Evolutionary conservation across 768 basidiomycete species (phyloP), one percentile per base, ranked within the genome.

Genomic region (Ramaria sp.): DNA sequence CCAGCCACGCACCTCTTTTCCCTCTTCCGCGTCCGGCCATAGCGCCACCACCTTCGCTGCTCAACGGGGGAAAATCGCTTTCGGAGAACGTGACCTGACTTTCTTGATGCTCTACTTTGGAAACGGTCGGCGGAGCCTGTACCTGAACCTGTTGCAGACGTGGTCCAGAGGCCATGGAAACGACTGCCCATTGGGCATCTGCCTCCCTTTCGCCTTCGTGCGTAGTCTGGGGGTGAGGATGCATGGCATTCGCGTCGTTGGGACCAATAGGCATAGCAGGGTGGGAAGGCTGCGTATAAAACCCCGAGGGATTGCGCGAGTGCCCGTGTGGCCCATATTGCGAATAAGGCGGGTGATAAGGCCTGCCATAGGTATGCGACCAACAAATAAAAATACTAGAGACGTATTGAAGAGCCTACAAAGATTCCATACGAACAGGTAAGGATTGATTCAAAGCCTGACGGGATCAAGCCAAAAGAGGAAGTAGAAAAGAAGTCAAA

Each of bases 311-410:
- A n/a, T 10, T 18, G 7, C 24, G 16, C 16, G 36, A 52, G 13
- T 25, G n/a, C 15, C n/a, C 24, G 16, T 52, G 42, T 43, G 10
- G 22, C 5, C 51, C 22, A 27, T 25, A 8, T 25, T 27, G 45
- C 45, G 24, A 47, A 24, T 47, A 16, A 2, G 45, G 28, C 32
- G 36, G 37, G 27, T 39, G 49, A 45, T 41, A 24, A 25, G 52
- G 16, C 27, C 48, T 57, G 56, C 52, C 50, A 51, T 43, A 50
- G 48, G 54, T 50, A 64, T 89, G 87, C 16, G 86, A 84, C 87
- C 88, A 89, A 22, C 85, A 85, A 6, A 86, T 82, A 1, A 77
- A 81, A 10, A 90, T 65, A 64, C 86, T 82, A 41, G 86, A 81
- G 16, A 88, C 71, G 56, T 75, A 72, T 55, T 82, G 78, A 59